A percentile compares a stretch with the other conserved stretches of the same genome.
These are phyloP conservation scores for Phytophthora lateralis DNA, from an alignment of 352 stramenopile species.

Conservation along the genomic window DNA sequence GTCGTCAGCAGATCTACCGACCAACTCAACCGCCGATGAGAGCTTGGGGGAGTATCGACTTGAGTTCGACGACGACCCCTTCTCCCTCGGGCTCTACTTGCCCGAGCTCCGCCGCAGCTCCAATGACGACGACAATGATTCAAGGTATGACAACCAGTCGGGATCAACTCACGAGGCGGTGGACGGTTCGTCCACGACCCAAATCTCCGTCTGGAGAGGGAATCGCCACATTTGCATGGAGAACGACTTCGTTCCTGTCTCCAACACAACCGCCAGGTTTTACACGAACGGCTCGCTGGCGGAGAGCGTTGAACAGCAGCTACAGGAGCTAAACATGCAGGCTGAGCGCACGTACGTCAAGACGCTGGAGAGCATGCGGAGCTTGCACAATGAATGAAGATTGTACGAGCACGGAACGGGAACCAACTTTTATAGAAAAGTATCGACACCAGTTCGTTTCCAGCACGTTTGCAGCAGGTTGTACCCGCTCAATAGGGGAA, in stretches of 20 bases:
- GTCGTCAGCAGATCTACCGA: slow-evolving; percentile 15
- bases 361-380: slow-evolving; percentile 12
- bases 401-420: background rate
- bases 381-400: background rate
- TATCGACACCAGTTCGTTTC: too few relatives aligned
- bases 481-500: too few relatives aligned
- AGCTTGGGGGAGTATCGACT: slow-evolving; percentile 26
- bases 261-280: slow-evolving; percentile 5
- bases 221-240: slow-evolving; percentile 17
- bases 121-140: slow-evolving; percentile 1
- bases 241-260: slow-evolving; percentile 27
- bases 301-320: slow-evolving; percentile 14
- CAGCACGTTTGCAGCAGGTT: too few relatives aligned
- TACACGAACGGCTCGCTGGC: slow-evolving; percentile 2
- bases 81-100: slow-evolving; percentile 25
- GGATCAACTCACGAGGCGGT: slow-evolving; percentile 11
- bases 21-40: slow-evolving; percentile 23
- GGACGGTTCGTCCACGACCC: slow-evolving; percentile 6
- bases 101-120: slow-evolving; percentile 29
- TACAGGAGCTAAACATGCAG: slow-evolving; percentile 22
- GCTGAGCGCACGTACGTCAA: slow-evolving; percentile 17
- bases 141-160: slow-evolving; percentile 1
- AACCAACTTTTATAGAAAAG: too few relatives aligned
- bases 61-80: slow-evolving; percentile 35
- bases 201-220: slow-evolving; percentile 19